These are phyloP conservation scores for Hypoxylon trugodes DNA, from an alignment of 495 filamentous ascomycete genomes.

Conservation along the genomic window DNA sequence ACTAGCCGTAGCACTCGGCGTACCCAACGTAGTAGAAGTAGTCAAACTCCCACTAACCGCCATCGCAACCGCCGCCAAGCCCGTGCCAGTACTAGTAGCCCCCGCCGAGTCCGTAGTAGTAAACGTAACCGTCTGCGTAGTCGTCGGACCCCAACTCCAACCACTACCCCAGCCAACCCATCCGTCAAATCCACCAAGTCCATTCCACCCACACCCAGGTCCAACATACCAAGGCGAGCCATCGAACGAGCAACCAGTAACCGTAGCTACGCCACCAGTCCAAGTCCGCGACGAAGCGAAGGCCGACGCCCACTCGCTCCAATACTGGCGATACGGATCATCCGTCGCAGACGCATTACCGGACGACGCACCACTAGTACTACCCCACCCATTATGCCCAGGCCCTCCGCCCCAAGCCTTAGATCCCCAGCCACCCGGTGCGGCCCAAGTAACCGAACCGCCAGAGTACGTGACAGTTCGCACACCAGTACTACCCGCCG, in stretches of 20 bases:
- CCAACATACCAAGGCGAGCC: conserved; percentile 59
- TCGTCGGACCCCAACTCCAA: conserved; percentile 51
- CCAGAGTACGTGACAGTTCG: conserved; percentile 51
- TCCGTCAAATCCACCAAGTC: conserved; percentile 48
- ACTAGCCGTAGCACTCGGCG: conserved; percentile 28
- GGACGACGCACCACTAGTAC: too few relatives aligned
- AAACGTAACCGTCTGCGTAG: conserved; percentile 48
- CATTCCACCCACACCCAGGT: conserved; percentile 52
- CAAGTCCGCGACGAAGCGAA: conserved; percentile 47
- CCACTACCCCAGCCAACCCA: conserved; percentile 57
- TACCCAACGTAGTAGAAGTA: conserved; percentile 40
- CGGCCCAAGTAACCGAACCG: conserved; percentile 52
- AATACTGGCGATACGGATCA: conserved; percentile 39
- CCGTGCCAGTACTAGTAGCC: conserved; percentile 47
- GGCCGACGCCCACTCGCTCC: conserved; percentile 46
- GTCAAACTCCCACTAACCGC: conserved; percentile 53
- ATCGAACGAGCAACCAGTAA: conserved; percentile 56
- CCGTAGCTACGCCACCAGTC: conserved; percentile 55
- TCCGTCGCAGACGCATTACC: neutral
- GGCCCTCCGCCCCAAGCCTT: conserved; percentile 14
- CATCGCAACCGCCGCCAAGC: conserved; percentile 49
- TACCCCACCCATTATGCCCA: too few relatives aligned
- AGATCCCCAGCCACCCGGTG: conserved; percentile 35
- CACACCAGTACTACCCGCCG: conserved; percentile 51
- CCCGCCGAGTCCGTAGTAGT: conserved; percentile 48